A percentile compares a stretch with the other conserved stretches of the same genome.
phyloP scores from a whole-genome alignment of 2,329 filamentous ascomycete genomes.

The Pochonia chlamydosporia region DNA sequence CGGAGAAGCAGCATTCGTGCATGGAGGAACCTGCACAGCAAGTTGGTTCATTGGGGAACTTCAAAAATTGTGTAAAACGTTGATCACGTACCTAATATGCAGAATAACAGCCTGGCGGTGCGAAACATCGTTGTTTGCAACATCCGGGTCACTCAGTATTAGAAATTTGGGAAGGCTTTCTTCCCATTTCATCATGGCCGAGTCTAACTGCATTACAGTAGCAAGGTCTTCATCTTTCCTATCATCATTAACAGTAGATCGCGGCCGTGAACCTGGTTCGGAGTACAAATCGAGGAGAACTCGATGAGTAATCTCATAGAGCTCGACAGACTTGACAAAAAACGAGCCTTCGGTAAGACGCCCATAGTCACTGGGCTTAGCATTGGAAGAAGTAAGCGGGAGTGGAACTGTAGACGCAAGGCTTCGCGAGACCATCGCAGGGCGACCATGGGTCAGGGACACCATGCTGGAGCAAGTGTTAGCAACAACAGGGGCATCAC shows the following conservation, averaged over 20 bases:
- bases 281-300: constrained; percentile 24
- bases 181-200: constrained; percentile 25
- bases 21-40: constrained; percentile 22
- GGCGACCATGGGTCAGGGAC: constrained; percentile 27
- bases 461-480: constrained; percentile 22
- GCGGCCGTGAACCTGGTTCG: constrained; percentile 6
- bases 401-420: constrained; percentile 22
- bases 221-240: constrained; percentile 21
- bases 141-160: constrained; percentile 12
- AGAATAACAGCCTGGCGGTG: constrained; percentile 27
- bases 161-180: constrained; percentile 20
- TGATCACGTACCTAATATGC: constrained; percentile 22
- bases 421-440: constrained; percentile 26
- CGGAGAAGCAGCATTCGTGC: constrained; percentile 27
- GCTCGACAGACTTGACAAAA: constrained; percentile 27
- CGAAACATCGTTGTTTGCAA: constrained; percentile 18
- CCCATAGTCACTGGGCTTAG: constrained; percentile 10
- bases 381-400: constrained; percentile 11
- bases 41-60: not conserved
- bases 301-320: constrained; percentile 32
- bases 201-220: constrained; percentile 25
- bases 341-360: constrained; percentile 16
- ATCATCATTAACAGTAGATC: constrained; percentile 6
- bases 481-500: not conserved
- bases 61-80: no score